These are phyloP conservation scores for Trichoderma sp. DNA, from an alignment of 2,329 filamentous ascomycete species.

Conservation along the genomic window DNA sequence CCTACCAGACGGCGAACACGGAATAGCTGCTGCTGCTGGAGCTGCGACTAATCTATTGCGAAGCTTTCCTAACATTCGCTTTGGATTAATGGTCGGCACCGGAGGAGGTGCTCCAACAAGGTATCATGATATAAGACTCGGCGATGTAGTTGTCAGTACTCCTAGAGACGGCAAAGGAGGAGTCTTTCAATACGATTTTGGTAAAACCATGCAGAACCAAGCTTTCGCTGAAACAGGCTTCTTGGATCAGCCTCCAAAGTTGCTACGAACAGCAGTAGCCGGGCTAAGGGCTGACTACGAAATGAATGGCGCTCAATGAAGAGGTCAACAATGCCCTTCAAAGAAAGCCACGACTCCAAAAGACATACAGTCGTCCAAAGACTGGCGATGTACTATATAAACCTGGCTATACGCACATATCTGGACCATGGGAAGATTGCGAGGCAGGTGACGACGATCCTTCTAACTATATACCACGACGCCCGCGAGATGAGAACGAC, in stretches of 20 bases:
- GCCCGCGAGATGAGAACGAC: not conserved
- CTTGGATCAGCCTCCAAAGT: not conserved
- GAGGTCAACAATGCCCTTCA: not conserved
- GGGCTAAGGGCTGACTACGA: not conserved
- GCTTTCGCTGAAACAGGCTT: not conserved
- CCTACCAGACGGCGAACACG: not conserved
- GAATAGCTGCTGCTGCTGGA: not conserved
- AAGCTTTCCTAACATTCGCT: not conserved
- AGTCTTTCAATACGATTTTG: not conserved
- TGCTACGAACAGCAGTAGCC: not conserved
- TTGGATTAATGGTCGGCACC: not conserved
- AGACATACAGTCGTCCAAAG: not conserved
- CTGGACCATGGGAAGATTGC: not conserved
- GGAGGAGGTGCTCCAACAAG: not conserved
- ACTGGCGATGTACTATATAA: not conserved
- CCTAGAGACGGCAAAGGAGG: not conserved
- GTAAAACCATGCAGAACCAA: not conserved
- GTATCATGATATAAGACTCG: not conserved
- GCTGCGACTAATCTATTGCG: not conserved
- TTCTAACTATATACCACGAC: not conserved
- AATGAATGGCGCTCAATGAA: accelerated
- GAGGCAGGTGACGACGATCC: not conserved
- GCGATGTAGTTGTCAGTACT: not conserved
- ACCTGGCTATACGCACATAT: not conserved
- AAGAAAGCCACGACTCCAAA: not conserved